Evolutionary conservation across 2,329 filamentous ascomycete genomes (phyloP), one percentile per base, ranked within the genome.

Genomic region (Stemphylium vesicarium): DNA sequence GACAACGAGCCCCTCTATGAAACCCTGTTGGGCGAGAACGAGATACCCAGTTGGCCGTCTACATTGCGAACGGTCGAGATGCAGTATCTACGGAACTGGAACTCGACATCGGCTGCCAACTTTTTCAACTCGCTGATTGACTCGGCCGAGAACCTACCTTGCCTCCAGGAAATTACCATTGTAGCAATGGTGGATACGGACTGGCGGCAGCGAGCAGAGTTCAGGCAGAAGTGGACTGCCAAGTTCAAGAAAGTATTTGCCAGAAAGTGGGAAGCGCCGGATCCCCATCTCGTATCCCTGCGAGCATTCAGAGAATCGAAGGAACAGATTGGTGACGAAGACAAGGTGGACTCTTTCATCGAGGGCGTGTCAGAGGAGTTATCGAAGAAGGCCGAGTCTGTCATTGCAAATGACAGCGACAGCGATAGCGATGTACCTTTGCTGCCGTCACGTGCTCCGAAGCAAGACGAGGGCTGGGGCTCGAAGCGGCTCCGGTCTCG

Each of bases 61-160:
- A 86, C 82, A 4, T 80, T 98, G 2, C 85, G 87, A 47, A 80
- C 82, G 2, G 81, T 98, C 40, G 88, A 94, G 69, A 81, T 97
- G 52, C 83, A 88, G 37, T 87, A 95, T 57, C 82, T 96, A 57
- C 86, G 91, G 32, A 88, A 91, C 61, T 93, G 89, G 87, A 82
- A 83, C 11, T 81, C 85, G 0, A 81, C 84, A 31, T 85, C 87
- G 0, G 92, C 92, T 0, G 86, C 90, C 64, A 86, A 85, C 53
- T 91, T 97, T 64, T 90, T 97, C 63, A 82, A 85, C 36, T 95
- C 91, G 13, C 80, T 98, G 2, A 83, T 94, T 18, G 83, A 92
- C 53, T 86, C 85, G 44, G 91, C 92, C 0, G 78, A 82, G 1
- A 75, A 82, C 2, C 74, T 98, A 18, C 84, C 82, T 0, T 78